A percentile compares a stretch with the other conserved stretches of the same genome.
Conservation (phyloP, 164 flowering plant genomes). For the Buxus sempervirens region DNA sequence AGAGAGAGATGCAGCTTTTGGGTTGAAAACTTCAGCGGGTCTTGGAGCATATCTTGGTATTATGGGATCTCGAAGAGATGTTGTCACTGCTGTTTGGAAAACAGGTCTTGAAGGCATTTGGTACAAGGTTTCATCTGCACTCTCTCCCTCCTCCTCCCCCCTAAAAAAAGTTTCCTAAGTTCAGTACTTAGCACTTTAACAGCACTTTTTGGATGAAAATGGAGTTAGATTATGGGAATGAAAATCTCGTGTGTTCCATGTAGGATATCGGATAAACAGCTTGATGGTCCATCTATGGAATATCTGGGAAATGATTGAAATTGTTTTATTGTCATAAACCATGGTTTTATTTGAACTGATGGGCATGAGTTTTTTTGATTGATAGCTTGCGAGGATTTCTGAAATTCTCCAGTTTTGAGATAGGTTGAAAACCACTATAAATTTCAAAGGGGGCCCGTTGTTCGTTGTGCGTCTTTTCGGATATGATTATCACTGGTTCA, state of each 20-base stretch:
- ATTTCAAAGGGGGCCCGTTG: no score
- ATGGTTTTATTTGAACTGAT: not conserved
- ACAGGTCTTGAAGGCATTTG: constrained; percentile 96
- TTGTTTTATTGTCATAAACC: not conserved
- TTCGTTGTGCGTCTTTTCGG: no score
- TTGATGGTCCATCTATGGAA: not conserved
- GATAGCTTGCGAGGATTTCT: no score
- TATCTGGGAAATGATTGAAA: not conserved
- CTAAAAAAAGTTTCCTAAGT: not conserved
- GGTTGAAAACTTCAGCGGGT: constrained; percentile 89
- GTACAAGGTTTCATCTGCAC: constrained; percentile 66
- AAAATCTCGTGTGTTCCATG: not conserved
- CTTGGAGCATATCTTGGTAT: constrained; percentile 93
- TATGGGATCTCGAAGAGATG: constrained; percentile 99
- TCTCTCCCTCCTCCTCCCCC: no score
- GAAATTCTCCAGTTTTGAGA: not conserved
- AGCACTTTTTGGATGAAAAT: not conserved
- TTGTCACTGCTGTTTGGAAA: constrained; percentile 92
- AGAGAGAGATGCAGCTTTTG: constrained; percentile 99
- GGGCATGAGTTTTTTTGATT: not conserved
- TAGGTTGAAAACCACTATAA: no score
- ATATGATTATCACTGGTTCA: no score
- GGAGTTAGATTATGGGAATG: no score
- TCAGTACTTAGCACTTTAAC: not conserved
- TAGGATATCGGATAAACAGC: not conserved